phyloP scores from a whole-genome alignment of 306 rosid genomes.

The Vigna trinervia region DNA sequence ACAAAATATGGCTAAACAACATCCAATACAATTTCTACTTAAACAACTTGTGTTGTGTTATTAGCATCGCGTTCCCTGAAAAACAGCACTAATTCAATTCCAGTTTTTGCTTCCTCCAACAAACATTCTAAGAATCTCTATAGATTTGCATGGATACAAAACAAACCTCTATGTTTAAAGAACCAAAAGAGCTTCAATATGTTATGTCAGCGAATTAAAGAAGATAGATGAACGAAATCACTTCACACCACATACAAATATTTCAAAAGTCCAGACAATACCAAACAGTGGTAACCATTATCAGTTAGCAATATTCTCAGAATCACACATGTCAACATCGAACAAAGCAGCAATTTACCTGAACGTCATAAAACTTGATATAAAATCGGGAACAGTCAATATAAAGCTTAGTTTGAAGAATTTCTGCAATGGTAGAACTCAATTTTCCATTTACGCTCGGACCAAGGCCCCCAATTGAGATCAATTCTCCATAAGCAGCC shows the following conservation, averaged over 20 bases:
- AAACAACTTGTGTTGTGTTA: constrained; percentile 2
- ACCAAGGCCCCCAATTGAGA: constrained; percentile 90
- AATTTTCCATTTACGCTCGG: constrained; percentile 79
- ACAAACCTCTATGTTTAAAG: constrained; percentile 16
- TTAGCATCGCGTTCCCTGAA: constrained; percentile 12
- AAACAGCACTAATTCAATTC: background rate
- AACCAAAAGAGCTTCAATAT: constrained; percentile 15
- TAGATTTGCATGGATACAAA: background rate
- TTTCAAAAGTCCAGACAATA: background rate
- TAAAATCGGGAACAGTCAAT: constrained; percentile 90
- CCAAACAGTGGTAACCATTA: constrained; percentile 4
- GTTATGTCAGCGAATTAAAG: constrained; percentile 2
- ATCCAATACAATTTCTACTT: constrained; percentile 12
- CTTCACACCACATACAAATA: constrained; percentile 3
- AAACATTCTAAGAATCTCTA: constrained; percentile 19
- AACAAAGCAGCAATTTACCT: constrained; percentile 55
- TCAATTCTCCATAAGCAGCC: constrained; percentile 89
- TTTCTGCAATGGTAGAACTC: constrained; percentile 91
- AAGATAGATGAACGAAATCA: background rate
- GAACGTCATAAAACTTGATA: constrained; percentile 80
- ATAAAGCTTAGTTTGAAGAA: constrained; percentile 82
- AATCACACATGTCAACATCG: constrained; percentile 12
- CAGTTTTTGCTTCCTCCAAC: background rate
- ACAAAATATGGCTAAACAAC: constrained; percentile 19
- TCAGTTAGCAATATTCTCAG: constrained; percentile 2